Base-by-base conservation (phyloP, 768 basidiomycete species). In the Fistulinella prunicolor region DNA sequence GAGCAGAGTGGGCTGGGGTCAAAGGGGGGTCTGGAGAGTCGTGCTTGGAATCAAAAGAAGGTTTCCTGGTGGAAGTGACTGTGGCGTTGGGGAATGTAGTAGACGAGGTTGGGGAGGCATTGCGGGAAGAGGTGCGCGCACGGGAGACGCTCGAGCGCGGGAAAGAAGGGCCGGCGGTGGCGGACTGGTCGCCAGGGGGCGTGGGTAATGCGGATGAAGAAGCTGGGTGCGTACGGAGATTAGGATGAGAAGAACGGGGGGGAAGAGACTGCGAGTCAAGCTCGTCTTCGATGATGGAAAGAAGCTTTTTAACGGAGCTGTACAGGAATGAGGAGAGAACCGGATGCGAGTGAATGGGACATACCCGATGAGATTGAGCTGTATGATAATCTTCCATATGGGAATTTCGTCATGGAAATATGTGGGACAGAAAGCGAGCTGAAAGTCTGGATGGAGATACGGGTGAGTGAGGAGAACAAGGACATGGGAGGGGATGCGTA, bases 361-460 rank as follows among this genome's bases (percentile, higher is more conserved):
- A 13, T 42, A 82, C 83, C 77, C 67, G 50, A 86, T 84, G 52
- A 87, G 66, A 57, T 87, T 87, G 36, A 87, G 77, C 53, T 87
- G 82, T 8, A 88, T 74, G 44, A 87, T 75, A 12, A 76, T 73
- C 51, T 73, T 78, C 85, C 85, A 88, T 7, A 79, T 73, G 0
- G 70, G 57, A 16, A 78, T 70, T 50, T 88, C 83, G 38, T 58
- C 71, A 37, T 77, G 75, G 47, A 86, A 86, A 46, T 79, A 75
- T 21, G 70, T 72, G 0, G 84, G 85, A 9, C 81, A 76, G 56
- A 85, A 85, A 0, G 79, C 74, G 8, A 87, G 60, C 59, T 85
- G 83, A 53, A 87, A 86, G 57, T 88, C 85, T 87, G 54, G 19
- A 7, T 6, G 13, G 29, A 13, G 23, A 5, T 1, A 28, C 4